A percentile compares a stretch with the other conserved stretches of the same genome.
Evolutionary conservation across 768 basidiomycete species (phyloP).

Genomic region (Phaeolepiota aurea): DNA sequence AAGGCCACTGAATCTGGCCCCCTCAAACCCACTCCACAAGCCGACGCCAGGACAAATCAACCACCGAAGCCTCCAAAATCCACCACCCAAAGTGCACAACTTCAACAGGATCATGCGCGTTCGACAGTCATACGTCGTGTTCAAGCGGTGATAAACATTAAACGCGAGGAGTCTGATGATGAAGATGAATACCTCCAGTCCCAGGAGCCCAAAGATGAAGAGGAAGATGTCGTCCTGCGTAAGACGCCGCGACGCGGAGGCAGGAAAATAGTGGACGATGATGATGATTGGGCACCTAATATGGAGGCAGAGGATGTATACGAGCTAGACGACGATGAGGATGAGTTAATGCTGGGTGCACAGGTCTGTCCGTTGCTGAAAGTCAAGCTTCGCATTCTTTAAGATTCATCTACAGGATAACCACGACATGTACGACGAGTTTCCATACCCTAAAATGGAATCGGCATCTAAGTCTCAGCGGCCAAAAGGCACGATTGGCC

Average conservation of each 20-base stretch:
- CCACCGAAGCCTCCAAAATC: background rate
- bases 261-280: constrained; percentile 8
- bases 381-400: no score
- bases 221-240: constrained; percentile 5
- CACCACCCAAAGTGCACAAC: background rate
- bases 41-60: background rate
- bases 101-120: background rate
- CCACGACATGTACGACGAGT: constrained; percentile 3
- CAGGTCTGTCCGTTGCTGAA: no score
- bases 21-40: background rate
- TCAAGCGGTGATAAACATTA: constrained; percentile 56
- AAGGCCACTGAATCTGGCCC: background rate
- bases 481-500: constrained; percentile 10
- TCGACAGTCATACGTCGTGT: constrained; percentile 53
- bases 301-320: constrained; percentile 2
- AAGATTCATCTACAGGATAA: constrained; percentile 6
- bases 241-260: constrained; percentile 3
- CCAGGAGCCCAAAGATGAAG: constrained; percentile 8
- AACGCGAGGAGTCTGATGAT: constrained; percentile 50
- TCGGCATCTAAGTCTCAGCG: constrained; percentile 6
- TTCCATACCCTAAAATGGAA: no score
- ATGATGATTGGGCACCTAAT: constrained; percentile 5
- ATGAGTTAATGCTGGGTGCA: constrained; percentile 55
- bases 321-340: constrained; percentile 16
- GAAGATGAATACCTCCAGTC: no score